phyloP scores from a whole-genome alignment of 179 eudicot species.

The Silene vulgaris region DNA sequence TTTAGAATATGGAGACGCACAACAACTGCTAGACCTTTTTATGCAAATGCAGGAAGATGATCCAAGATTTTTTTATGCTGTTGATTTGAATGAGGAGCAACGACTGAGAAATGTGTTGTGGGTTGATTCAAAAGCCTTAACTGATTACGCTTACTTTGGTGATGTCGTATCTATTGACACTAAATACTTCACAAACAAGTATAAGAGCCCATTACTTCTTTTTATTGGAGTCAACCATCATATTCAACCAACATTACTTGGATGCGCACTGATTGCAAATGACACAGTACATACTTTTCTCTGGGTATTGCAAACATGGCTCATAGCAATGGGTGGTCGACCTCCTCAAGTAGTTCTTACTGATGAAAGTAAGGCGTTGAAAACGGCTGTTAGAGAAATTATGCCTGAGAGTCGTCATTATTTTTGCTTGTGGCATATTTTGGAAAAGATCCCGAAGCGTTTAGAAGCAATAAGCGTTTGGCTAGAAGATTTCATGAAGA shows the following conservation, averaged over 20 bases:
- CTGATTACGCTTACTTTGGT: conserved; percentile 48
- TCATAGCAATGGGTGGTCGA: conserved; percentile 49
- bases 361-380: conserved; percentile 41
- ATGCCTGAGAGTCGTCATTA: conserved; percentile 48
- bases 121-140: conserved; percentile 55
- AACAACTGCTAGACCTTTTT: conserved; percentile 46
- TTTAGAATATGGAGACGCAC: conserved; percentile 44
- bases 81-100: conserved; percentile 55
- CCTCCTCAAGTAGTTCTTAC: conserved; percentile 52
- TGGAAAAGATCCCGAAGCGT: conserved; percentile 47
- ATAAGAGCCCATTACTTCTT: conserved; percentile 49
- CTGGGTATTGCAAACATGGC: conserved; percentile 63
- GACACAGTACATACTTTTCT: conserved; percentile 46
- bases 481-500: conserved; percentile 42
- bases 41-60: conserved; percentile 59
- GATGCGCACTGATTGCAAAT: conserved; percentile 52
- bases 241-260: conserved; percentile 48
- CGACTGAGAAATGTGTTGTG: conserved; percentile 55
- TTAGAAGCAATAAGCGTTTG: conserved; percentile 41
- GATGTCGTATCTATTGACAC: conserved; percentile 61
- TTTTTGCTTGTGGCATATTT: conserved; percentile 50
- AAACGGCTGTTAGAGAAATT: conserved; percentile 46
- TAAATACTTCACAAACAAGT: conserved; percentile 40
- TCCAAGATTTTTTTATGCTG: conserved; percentile 55
- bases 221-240: conserved; percentile 63